Base-by-base conservation (phyloP, 1,284 basidiomycete species). In the Hymenochaete sp. region DNA sequence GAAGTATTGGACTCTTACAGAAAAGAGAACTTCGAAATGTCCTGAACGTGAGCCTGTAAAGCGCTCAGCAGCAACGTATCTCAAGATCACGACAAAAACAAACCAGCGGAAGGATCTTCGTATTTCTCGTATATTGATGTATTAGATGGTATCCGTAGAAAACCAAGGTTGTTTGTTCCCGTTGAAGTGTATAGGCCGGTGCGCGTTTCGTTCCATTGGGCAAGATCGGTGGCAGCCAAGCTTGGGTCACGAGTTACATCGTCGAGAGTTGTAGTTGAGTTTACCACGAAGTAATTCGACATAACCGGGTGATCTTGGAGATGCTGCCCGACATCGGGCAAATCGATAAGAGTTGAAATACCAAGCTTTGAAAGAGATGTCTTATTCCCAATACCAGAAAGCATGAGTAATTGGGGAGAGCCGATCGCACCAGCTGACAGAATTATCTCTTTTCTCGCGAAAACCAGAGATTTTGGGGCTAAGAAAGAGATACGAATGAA, bases 291-390 rank as follows among this genome's bases (percentile, higher is more conserved):
- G 39, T 50, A 42, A 37, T 38, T 53, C 16, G 48, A 22, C n/a
- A 58, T 26, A 7, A 54, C n/a, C 1, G 57, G 57, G 33, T 67
- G 66, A 47, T 68, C 67, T 50, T 65, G 61, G 28, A 67, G 43
- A 52, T 68, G 62, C 53, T 63, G 60, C 24, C 65, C 65, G n/a
- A 63, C 64, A 42, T 56, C 56, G 7, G 58, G 56, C 3, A 59
- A 52, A 26, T 59, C 54, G 19, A 57, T 37, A 9, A 57, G 44
- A 5, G 49, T 36, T 3, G 44, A 31, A 21, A 59, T 52, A 22
- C 51, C 56, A 2, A 47, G 25, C 8, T 36, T 31, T 7, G 44
- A 26, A 2, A 59, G 50, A 3, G 53, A 32, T 2, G 45, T 47
- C 27, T 46, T 45, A 39, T 56, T 47, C 11, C 57, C 56, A 18